Conservation (phyloP, 352 stramenopile genomes). For the Globisporangium orthogonon region DNA sequence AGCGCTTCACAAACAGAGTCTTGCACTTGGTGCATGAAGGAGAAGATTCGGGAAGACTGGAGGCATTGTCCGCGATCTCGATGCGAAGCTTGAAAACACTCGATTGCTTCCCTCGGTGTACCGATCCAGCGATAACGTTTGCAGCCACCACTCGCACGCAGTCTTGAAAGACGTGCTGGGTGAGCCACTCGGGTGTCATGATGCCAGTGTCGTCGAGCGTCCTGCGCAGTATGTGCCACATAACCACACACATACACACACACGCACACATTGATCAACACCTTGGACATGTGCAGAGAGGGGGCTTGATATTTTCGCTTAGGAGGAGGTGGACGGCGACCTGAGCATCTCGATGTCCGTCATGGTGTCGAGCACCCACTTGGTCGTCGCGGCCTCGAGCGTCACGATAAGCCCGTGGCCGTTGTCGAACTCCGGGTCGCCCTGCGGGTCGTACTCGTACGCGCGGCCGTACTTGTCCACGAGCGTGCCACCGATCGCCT, state of each 20-base stretch:
- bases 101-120: conserved; percentile 53
- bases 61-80: conserved; percentile 1
- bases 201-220: conserved; percentile 25
- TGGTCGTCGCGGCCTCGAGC: conserved; percentile 27
- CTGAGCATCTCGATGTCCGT: conserved; percentile 43
- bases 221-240: conserved; percentile 13
- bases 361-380: conserved; percentile 35
- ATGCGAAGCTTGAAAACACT: conserved; percentile 33
- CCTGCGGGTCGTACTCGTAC: conserved; percentile 55
- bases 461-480: conserved; percentile 47
- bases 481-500: conserved; percentile 44
- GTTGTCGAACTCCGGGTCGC: conserved; percentile 58
- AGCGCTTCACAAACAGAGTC: conserved; percentile 63
- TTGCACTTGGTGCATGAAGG: background rate
- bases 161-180: conserved; percentile 19
- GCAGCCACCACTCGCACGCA: conserved; percentile 9
- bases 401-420: conserved; percentile 44
- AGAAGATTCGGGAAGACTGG: too few relatives aligned
- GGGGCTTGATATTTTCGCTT: conserved; percentile 2
- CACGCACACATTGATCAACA: background rate
- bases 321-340: conserved; percentile 20
- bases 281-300: background rate
- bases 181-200: conserved; percentile 48
- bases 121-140: conserved; percentile 24
- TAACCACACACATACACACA: conserved; percentile 3